Evolutionary conservation across 2,329 filamentous ascomycete species (phyloP), one percentile per base, ranked within the genome.

Genomic region (Keithomyces neogunnii): DNA sequence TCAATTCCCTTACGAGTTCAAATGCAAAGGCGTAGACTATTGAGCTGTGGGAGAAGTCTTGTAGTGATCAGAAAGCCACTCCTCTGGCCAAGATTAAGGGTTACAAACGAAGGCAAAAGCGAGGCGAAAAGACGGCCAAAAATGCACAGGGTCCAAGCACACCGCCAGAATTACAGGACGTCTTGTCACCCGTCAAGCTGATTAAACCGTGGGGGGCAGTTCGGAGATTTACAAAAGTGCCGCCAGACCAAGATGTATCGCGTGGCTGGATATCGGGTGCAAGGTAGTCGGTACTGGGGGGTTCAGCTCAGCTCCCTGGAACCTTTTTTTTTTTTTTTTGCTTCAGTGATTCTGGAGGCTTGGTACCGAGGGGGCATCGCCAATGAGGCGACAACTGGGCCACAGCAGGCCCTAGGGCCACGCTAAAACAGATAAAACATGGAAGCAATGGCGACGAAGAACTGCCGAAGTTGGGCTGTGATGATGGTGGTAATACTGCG

Each of bases 101-200:
- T 1, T 19, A 19, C 19, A 19, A 19, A 19, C 19, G 19, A 19
- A 19, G 19, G 19, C 19, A 19, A 19, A 19, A 19, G 19, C 19
- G 19, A 19, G 19, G 19, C 19, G 19, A 19, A 19, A 19, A 19
- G 19, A 19, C 19, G 19, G 19, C 19, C 19, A 19, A 19, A 19
- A 19, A 19, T 19, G 82, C 82, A 71, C 82, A 47, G 76, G 80
- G 2, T 73, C 73, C 6, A 75, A 77, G 48, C 68, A 72, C 26
- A 78, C 81, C n/a, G 75, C 84, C 63, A 80, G 84, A 5, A 78
- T 78, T 56, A 76, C 73, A 13, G 84, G 82, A 85, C 62, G 73
- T 86, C 1, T 85, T 85, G 58, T 74, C 84, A 38, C 84, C 83
- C 54, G 71, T 66, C 69, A 55, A 49, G 60, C 45, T 9, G 11